Evolutionary conservation across 23 red algal genomes (phyloP), one percentile per base, ranked within the genome.

Genomic region (Gracilaria caudata): DNA sequence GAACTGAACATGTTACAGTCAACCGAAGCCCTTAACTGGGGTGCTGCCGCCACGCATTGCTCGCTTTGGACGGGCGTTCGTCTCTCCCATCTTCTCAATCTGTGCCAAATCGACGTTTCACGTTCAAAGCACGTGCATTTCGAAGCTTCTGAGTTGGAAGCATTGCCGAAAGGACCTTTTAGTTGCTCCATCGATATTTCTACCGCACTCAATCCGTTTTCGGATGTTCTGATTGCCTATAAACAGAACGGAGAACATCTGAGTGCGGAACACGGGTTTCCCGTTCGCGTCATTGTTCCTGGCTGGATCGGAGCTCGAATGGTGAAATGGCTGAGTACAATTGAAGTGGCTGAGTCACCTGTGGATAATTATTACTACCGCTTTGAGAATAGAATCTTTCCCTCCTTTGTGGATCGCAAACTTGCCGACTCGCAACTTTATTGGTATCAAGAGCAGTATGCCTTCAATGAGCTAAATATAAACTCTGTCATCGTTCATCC

Each of bases 401-500:
- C 96, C 0, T 90, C 96, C 0, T 68, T 89, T 61, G 93, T 98
- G 6, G 80, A 93, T 25, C 65, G 66, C 10, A 73, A 93, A 68
- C 64, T 86, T 36, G 96, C 90, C 7, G 53, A 92, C 23, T 21
- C 43, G 26, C 81, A 97, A 51, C 51, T 65, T 24, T 97, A 83
- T 83, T 93, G 89, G 94, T 78, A 83, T 26, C 39, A 80, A 30
- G 81, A 84, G 0, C 82, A 97, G 45, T 93, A 86, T 65, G 54
- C 90, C 24, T 97, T 93, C 75, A 97, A 97, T 76, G 84, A 97
- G 73, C 70, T 97, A 58, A 97, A 97, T 70, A 92, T 97, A 37
- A 97, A 97, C 78, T 94, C 93, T 9, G 92, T 84, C 26, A 89
- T 98, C 24, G 63, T 56, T 47, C 64, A 83, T 41, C 93, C 96